These are phyloP conservation scores for Aspergillus coremiiformis DNA, from an alignment of 495 filamentous ascomycete genomes.

Conservation along the genomic window DNA sequence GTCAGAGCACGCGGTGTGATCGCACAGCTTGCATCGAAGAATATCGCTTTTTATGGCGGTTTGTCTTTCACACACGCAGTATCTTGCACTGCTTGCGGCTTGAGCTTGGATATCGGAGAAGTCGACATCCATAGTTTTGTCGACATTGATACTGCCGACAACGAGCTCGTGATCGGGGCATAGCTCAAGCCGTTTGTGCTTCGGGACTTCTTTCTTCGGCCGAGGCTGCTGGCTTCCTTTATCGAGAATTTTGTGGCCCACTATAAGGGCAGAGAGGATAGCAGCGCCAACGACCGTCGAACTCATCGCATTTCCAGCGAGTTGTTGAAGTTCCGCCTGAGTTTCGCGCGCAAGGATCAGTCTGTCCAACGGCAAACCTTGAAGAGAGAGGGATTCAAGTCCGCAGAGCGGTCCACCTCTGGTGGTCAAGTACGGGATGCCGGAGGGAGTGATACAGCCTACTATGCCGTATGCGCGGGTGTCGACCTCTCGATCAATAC, in stretches of 20 bases:
- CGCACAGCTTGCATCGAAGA: constrained; percentile 45
- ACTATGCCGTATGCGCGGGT: constrained; percentile 48
- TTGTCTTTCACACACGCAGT: constrained; percentile 54
- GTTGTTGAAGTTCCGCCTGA: constrained; percentile 56
- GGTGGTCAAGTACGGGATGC: constrained; percentile 55
- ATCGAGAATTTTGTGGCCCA: constrained; percentile 30
- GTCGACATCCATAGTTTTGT: neutral
- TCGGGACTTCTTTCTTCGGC: neutral
- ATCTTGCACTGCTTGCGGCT: constrained; percentile 33
- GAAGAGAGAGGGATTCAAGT: constrained; percentile 58
- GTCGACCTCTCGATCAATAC: constrained; percentile 54
- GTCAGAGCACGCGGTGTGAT: constrained; percentile 47
- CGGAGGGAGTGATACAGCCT: constrained; percentile 64
- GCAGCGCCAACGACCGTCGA: constrained; percentile 63
- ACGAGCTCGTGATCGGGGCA: constrained; percentile 3
- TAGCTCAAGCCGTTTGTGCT: constrained; percentile 4
- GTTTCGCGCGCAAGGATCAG: constrained; percentile 58
- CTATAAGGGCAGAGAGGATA: constrained; percentile 48
- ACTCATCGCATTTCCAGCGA: constrained; percentile 83
- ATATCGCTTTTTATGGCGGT: constrained; percentile 31
- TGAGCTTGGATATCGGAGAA: constrained; percentile 10
- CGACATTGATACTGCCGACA: constrained; percentile 5
- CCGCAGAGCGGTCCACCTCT: constrained; percentile 58
- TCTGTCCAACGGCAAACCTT: constrained; percentile 61
- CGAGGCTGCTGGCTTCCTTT: constrained; percentile 4